phyloP scores from a whole-genome alignment of 2,329 filamentous ascomycete species.

The Westerdykella sp. region DNA sequence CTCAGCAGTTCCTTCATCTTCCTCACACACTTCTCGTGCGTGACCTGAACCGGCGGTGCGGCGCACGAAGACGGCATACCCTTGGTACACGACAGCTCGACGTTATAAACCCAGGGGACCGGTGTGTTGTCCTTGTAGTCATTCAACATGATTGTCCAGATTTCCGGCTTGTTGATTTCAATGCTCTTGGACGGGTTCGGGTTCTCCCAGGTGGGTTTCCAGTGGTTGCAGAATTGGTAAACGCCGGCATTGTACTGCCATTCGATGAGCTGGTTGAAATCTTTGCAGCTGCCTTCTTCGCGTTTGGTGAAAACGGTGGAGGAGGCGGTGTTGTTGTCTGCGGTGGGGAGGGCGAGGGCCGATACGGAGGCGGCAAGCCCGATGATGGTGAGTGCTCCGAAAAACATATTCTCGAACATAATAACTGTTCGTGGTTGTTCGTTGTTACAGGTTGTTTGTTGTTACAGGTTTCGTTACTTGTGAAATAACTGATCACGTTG shows the following conservation, averaged over 20 bases:
- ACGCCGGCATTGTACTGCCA: neutral
- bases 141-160: neutral
- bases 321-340: neutral
- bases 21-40: neutral
- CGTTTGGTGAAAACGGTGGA: neutral
- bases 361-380: neutral
- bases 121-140: neutral
- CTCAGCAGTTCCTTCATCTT: conserved; percentile 2
- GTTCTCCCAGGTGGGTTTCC: neutral
- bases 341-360: neutral
- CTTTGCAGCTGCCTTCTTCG: neutral
- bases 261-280: neutral
- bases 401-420: neutral
- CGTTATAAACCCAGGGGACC: neutral
- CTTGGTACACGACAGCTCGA: neutral
- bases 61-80: neutral
- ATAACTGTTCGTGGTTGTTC: too few relatives aligned
- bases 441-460: too few relatives aligned
- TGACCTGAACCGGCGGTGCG: neutral
- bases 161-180: neutral
- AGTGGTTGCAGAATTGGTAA: neutral
- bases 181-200: neutral
- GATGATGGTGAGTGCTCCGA: neutral
- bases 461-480: too few relatives aligned
- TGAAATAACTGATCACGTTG: too few relatives aligned